phyloP scores from a whole-genome alignment of 2,329 filamentous ascomycete species.

The Talaromyces marneffei region DNA sequence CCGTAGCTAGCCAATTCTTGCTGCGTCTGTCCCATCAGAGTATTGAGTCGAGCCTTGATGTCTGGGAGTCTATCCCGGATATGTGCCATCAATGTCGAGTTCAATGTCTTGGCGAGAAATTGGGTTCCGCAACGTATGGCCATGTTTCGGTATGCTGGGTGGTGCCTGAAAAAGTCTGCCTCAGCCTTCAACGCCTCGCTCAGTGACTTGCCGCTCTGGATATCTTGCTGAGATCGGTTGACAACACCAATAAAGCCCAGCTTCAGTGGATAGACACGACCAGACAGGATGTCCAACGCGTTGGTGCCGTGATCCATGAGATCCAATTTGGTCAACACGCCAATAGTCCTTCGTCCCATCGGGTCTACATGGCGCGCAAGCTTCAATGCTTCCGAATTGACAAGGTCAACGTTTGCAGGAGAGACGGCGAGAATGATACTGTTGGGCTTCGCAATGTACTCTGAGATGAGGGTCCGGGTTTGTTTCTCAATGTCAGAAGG shows the following conservation, averaged over 20 bases:
- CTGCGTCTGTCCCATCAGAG: conserved; percentile 98
- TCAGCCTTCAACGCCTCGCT: conserved; percentile 85
- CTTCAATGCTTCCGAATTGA: conserved; percentile 96
- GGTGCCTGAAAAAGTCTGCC: conserved; percentile 91
- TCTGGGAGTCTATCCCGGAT: conserved; percentile 94
- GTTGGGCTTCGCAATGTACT: conserved; percentile 98
- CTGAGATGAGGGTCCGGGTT: conserved; percentile 89
- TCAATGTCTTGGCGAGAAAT: conserved; percentile 88
- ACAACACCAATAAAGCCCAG: conserved; percentile 97
- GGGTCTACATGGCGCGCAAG: conserved; percentile 95
- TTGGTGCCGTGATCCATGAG: conserved; percentile 99
- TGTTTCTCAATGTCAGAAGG: conserved; percentile 98
- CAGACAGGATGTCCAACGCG: conserved; percentile 93
- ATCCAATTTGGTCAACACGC: conserved; percentile 93
- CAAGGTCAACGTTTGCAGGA: conserved; percentile 93
- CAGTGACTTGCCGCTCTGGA: conserved; percentile 92
- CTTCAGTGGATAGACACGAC: conserved; percentile 92
- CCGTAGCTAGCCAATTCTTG: conserved; percentile 97
- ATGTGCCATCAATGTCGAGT: conserved; percentile 90
- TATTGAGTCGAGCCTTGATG: conserved; percentile 96
- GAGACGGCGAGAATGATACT: conserved; percentile 96
- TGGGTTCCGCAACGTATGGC: conserved; percentile 88
- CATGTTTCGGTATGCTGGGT: conserved; percentile 96
- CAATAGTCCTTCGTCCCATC: conserved; percentile 88
- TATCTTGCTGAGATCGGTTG: conserved; percentile 96